Base-by-base conservation (phyloP, 345 rosid genomes). In the Zanthoxylum bungeanum region DNA sequence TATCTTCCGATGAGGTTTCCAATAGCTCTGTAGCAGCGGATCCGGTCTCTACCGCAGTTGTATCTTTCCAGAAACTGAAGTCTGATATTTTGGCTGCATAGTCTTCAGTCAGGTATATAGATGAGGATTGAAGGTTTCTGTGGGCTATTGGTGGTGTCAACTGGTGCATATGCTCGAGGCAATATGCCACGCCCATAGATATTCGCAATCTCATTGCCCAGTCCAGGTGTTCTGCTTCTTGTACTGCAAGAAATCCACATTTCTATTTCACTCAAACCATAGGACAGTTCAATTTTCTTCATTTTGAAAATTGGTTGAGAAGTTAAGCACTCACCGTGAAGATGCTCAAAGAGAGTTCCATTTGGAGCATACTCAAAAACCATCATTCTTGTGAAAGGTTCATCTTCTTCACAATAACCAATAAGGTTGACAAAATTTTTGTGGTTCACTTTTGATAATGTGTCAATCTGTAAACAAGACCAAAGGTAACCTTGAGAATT, bases 291-390 rank as follows among this genome's bases (percentile, higher is more conserved):
- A 10, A 39, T 46, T 59, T 25, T 53, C 53, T 63, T 52, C 66
- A 49, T 27, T 51, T 44, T 1, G 21, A 10, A 63, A 27, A 4
- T 16, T 59, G 58, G n/a, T 33, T 55, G 4, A 36, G 63, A 51
- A 19, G 31, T 12, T 22, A 11, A 59, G 75, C 12, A 80, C 96
- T 89, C 52, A 96, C 99, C 59, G 60, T 96, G 94, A 59, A 96
- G 85, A 84, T 96, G 98, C 83, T 95, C 98, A 47, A 83, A 92
- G 73, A 95, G 94, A 10, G 91, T 87, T 77, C 99, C 99, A 64
- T 89, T 95, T n/a, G 98, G 94, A 62, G 97, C 96, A 69, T 95
- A 95, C 80, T 95, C 98, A 44, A 91, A 95, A 72, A 95, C 93
- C 85, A 95, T 82, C 96, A 91, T 91, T 80, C 98, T 84, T 3